Evolutionary conservation across 805 yeast species (phyloP).

Genomic region (Kuraishia ogatae): DNA sequence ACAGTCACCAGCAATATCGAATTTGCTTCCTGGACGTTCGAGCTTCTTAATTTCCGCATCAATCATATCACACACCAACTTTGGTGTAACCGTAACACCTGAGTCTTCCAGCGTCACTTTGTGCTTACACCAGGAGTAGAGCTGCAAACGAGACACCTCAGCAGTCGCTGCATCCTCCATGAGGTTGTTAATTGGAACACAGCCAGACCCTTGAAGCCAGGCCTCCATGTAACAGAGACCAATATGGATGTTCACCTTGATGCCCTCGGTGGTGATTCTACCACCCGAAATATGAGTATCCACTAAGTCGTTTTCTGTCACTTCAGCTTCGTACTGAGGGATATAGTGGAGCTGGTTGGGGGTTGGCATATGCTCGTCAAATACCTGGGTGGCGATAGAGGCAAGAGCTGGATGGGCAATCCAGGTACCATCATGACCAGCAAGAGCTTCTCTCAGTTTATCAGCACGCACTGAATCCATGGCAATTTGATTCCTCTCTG

Average conservation of each 20-base stretch:
- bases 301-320: constrained; percentile 50
- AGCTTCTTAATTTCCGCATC: constrained; percentile 53
- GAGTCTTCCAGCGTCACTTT: constrained; percentile 50
- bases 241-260: constrained; percentile 62
- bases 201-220: constrained; percentile 77
- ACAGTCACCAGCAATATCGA: constrained; percentile 57
- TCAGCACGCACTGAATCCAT: constrained; percentile 68
- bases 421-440: constrained; percentile 88
- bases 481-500: constrained; percentile 53
- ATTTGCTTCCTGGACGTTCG: constrained; percentile 55
- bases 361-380: constrained; percentile 71
- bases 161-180: constrained; percentile 93
- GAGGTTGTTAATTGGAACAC: constrained; percentile 77
- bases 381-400: constrained; percentile 61
- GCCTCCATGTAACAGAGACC: constrained; percentile 80
- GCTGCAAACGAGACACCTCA: constrained; percentile 75
- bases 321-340: constrained; percentile 29
- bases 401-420: constrained; percentile 83
- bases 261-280: constrained; percentile 61
- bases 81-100: constrained; percentile 50
- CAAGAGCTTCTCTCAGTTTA: constrained; percentile 65
- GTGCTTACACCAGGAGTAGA: constrained; percentile 80
- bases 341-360: constrained; percentile 59
- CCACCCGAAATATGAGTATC: constrained; percentile 58
- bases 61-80: constrained; percentile 46